Base-by-base conservation (phyloP, 208 protist species). In the Wallacemonas rigidus region DNA sequence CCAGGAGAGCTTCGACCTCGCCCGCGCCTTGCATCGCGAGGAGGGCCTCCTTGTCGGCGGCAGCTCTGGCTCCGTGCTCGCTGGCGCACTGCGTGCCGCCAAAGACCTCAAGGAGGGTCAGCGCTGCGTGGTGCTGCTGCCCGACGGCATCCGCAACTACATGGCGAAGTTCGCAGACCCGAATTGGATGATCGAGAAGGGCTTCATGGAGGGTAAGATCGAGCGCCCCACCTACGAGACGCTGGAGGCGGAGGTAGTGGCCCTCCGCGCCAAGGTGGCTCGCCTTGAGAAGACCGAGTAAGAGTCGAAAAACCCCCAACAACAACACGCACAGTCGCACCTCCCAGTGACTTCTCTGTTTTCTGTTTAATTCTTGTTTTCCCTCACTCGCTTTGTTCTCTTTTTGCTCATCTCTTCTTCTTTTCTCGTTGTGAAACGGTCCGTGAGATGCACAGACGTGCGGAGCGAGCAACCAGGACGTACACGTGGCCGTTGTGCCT, bases 101-200 rank as follows among this genome's bases (percentile, higher is more conserved):
- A 98, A 98, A 74, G 74, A 97, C 56, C 91, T 98, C 44, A 71
- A 85, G 14, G 57, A 80, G 36, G 92, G 93, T 61, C 84, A 98
- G 83, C 86, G 93, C 76, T 97, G 87, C 70, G 97, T 99, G 15
- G 97, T 99, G 8, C 64, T 99, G 39, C 90, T 99, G 15, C 83
- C 98, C 3, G 98, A 99, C 69, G 87, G 91, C 14, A 93, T 99
- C 44, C 88, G 98, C 72, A 99, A 99, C 86, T 99, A 99, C 89
- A 95, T 99, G 94, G 93, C 89, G 39, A 99, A 99, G 83, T 98
- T 98, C 72, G 86, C 98, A 14, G 87, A 96, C 70, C 86, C 91
- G 72, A 97, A 98, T 77, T 99, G 98, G 98, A 97, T 98, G 92
- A 90, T 94, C 45, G 97, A 98, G 64, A 79, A 97, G n/a, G 95